A percentile compares a stretch with the other conserved stretches of the same genome.
These are phyloP conservation scores for Cyberlindnera maritima DNA, from an alignment of 805 yeast genomes.

Conservation along the genomic window DNA sequence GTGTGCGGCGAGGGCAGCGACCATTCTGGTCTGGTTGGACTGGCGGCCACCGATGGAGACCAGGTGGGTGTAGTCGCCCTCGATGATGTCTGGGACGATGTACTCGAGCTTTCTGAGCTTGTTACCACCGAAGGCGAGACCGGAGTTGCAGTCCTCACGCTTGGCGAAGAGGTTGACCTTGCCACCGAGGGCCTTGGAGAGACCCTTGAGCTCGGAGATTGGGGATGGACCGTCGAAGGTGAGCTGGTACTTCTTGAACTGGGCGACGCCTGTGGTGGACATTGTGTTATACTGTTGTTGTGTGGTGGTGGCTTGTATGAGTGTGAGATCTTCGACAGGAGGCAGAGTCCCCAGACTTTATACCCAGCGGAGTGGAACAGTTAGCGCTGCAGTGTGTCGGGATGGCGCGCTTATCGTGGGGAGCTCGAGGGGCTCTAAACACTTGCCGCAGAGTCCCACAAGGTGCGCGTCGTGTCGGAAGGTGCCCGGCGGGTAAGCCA, in stretches of 20 bases:
- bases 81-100: conserved; percentile 20
- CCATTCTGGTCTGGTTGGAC: conserved; percentile 21
- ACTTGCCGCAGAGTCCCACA: neutral
- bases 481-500: too few species aligned
- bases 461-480: neutral
- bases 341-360: neutral
- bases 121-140: conserved; percentile 21
- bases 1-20: conserved; percentile 19
- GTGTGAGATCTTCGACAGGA: neutral
- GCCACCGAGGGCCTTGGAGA: conserved; percentile 17
- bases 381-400: neutral
- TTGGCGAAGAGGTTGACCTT: conserved; percentile 20
- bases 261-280: conserved; percentile 10
- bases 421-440: too few species aligned
- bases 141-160: conserved; percentile 21
- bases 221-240: conserved; percentile 19
- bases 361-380: neutral
- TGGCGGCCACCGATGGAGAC: conserved; percentile 21
- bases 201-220: conserved; percentile 16
- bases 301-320: neutral
- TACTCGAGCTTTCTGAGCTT: conserved; percentile 21
- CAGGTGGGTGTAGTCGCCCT: conserved; percentile 19
- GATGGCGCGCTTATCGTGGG: neutral
- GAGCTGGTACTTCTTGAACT: conserved; percentile 17
- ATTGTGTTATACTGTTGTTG: conserved; percentile 1